These are phyloP conservation scores for Wickerhamomyces strasburgensis DNA, from an alignment of 805 yeast genomes.

Conservation along the genomic window DNA sequence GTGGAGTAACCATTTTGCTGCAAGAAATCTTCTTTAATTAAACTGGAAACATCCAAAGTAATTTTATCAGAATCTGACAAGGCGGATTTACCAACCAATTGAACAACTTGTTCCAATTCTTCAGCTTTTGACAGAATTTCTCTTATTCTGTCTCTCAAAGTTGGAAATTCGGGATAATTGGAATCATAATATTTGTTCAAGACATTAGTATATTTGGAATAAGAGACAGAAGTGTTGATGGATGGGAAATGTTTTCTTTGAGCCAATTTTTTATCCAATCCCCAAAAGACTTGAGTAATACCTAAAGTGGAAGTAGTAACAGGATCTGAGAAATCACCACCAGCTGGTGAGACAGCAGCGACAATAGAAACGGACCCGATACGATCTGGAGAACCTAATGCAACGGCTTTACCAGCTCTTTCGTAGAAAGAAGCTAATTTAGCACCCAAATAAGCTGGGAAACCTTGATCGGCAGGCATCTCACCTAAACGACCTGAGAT, in stretches of 20 bases:
- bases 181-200: conserved; percentile 80
- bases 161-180: conserved; percentile 87
- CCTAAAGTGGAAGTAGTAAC: conserved; percentile 98
- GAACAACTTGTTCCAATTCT: conserved; percentile 98
- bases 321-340: conserved; percentile 99
- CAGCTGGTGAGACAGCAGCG: conserved; percentile 99
- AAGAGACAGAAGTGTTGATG: conserved; percentile 91
- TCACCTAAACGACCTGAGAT: conserved; percentile 99
- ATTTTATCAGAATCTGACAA: conserved; percentile 95
- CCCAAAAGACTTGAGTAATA: conserved; percentile 99
- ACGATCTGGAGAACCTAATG: conserved; percentile 95
- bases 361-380: conserved; percentile 97
- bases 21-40: conserved; percentile 95
- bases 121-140: conserved; percentile 96
- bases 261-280: conserved; percentile 96
- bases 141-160: conserved; percentile 83
- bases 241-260: conserved; percentile 99
- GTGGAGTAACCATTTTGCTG: conserved; percentile 99
- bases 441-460: conserved; percentile 99
- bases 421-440: conserved; percentile 98
- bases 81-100: conserved; percentile 97
- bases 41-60: conserved; percentile 84
- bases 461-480: conserved; percentile 99
- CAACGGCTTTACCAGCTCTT: conserved; percentile 96
- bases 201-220: conserved; percentile 91